Evolutionary conservation across 495 filamentous ascomycete genomes (phyloP), one percentile per base, ranked within the genome.

Genomic region (Cenococcum geophilum): DNA sequence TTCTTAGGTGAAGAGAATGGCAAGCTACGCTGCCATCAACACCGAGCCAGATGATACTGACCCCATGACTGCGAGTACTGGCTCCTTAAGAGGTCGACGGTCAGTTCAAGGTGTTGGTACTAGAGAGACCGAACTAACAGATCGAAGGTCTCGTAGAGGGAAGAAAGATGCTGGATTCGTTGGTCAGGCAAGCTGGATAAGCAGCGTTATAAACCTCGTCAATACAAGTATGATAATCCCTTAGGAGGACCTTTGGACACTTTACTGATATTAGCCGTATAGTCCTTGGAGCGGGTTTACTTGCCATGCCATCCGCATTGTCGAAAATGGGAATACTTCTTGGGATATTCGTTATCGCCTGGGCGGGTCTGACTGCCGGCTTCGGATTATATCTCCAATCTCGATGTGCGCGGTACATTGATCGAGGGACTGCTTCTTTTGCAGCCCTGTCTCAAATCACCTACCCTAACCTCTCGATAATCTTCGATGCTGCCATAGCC

Each of bases 341-440:
- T 23, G 93, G 93, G 20, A 77, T 86, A 32, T 71, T 91, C 56
- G 84, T 98, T 4, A 91, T 98, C 35, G 45, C 96, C 32, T 98
- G 95, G 90, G 91, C 91, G 18, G 93, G 88, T 20, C 68, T 87
- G 11, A 91, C 88, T 11, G 88, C 92, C 35, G 92, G 88, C 23
- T 95, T 98, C 64, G 93, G 95, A 11, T 80, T 98, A 18, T 98
- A 98, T 66, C 86, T 98, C 16, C 93, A 98, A 71, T 83, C 91
- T 12, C 83, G 88, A 73, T 97, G 95, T 77, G 85, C 95, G 5
- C 83, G 87, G 69, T 98, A 97, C 70, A 78, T 97, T 48, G 95
- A 97, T 57, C 80, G 89, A 50, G 95, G 93, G 16, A 78, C 77
- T 4, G 78, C 86, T 5, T 84, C 89, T 32, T 98, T 97, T 77